Percentiles rank a stretch among this genome's conserved stretches.
phyloP scores from a whole-genome alignment of 2,329 filamentous ascomycete genomes.

The Microcera coccophila region DNA sequence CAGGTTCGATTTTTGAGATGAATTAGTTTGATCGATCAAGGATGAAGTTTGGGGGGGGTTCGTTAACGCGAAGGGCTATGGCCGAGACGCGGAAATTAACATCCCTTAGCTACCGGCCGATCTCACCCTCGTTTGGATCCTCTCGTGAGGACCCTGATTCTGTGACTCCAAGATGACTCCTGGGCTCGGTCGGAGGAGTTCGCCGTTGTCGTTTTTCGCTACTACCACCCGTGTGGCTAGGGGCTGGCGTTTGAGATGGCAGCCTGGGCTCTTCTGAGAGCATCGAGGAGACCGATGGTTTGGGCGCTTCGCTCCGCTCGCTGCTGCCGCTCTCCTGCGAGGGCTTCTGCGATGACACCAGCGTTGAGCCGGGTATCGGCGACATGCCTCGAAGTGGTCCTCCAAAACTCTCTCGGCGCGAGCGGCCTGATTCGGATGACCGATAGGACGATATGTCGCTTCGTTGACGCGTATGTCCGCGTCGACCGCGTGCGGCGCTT shows the following conservation, averaged over 20 bases:
- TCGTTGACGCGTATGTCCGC: constrained; percentile 34
- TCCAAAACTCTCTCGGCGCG: constrained; percentile 25
- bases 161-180: constrained; percentile 7
- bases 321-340: neutral
- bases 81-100: constrained; percentile 16
- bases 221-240: constrained; percentile 9
- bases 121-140: constrained; percentile 15
- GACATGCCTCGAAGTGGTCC: constrained; percentile 23
- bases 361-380: constrained; percentile 22
- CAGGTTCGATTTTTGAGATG: too few species aligned
- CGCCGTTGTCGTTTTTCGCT: constrained; percentile 12
- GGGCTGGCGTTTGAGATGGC: constrained; percentile 10
- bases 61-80: neutral
- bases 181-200: constrained; percentile 16
- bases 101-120: constrained; percentile 2
- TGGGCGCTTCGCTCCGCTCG: constrained; percentile 24
- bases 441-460: constrained; percentile 37
- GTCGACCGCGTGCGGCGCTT: constrained; percentile 24
- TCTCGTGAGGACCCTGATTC: constrained; percentile 15
- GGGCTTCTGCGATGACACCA: constrained; percentile 20
- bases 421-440: constrained; percentile 22
- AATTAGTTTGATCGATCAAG: neutral
- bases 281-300: constrained; percentile 34
- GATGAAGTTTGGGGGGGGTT: neutral
- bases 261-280: constrained; percentile 25